A percentile compares a stretch with the other conserved stretches of the same genome.
These are phyloP conservation scores for Fonsecaea monophora DNA, from an alignment of 2,329 filamentous ascomycete genomes.

Conservation along the genomic window DNA sequence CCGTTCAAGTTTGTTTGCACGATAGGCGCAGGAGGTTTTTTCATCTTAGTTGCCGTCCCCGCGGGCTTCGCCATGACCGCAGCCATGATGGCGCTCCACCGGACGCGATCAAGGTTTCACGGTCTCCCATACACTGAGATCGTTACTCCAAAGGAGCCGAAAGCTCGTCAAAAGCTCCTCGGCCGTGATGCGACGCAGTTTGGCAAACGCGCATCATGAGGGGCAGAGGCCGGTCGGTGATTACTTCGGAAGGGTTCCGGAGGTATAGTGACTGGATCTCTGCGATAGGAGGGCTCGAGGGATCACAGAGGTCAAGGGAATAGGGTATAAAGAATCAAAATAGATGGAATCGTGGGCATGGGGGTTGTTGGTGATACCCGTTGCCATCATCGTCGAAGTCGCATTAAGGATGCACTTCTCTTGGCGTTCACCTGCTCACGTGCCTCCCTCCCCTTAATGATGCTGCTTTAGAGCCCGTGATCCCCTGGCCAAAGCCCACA, in stretches of 20 bases:
- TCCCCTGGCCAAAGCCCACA: neutral
- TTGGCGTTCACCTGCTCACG: slow-evolving; percentile 18
- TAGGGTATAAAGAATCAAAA: slow-evolving; percentile 11
- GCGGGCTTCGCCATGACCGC: slow-evolving; percentile 37
- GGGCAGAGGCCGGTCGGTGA: slow-evolving; percentile 26
- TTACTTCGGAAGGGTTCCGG: slow-evolving; percentile 6
- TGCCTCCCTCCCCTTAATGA: neutral
- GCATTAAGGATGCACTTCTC: slow-evolving; percentile 17
- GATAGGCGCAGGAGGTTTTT: slow-evolving; percentile 53
- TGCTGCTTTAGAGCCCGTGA: neutral
- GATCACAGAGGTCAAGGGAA: slow-evolving; percentile 3
- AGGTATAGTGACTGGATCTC: slow-evolving; percentile 9
- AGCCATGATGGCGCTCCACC: slow-evolving; percentile 30
- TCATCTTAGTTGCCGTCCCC: slow-evolving; percentile 39
- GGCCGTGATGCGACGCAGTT: slow-evolving; percentile 35
- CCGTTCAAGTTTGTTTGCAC: slow-evolving; percentile 69
- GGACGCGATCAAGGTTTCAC: slow-evolving; percentile 1
- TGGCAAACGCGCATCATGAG: slow-evolving; percentile 37
- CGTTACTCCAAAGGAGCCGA: slow-evolving; percentile 25
- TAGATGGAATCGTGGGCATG: slow-evolving; percentile 19
- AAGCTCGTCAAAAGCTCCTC: slow-evolving; percentile 26
- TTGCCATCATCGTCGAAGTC: slow-evolving; percentile 20
- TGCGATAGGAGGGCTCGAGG: neutral
- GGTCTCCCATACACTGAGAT: slow-evolving; percentile 12
- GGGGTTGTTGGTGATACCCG: slow-evolving; percentile 20